Conservation (phyloP, 73 alveolate species). For the Chromera velia region DNA sequence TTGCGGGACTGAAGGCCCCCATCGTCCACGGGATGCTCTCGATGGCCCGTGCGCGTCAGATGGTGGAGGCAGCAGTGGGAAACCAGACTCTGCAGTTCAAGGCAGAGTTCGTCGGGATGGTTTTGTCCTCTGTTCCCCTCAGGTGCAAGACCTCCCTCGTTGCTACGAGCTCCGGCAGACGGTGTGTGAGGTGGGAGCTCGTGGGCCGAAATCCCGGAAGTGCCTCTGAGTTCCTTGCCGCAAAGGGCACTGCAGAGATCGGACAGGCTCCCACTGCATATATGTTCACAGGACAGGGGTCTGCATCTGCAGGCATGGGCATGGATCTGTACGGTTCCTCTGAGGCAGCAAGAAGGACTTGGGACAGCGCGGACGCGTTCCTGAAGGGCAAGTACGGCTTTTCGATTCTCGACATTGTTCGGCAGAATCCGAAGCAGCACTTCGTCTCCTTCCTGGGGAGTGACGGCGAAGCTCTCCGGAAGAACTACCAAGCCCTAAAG, state of each 20-base stretch:
- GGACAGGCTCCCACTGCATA: not conserved
- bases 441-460: not conserved
- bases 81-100: not conserved
- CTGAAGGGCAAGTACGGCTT: not conserved
- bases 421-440: not conserved
- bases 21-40: not conserved
- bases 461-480: not conserved
- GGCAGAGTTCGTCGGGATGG: not conserved
- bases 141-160: not conserved
- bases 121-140: no score
- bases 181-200: not conserved
- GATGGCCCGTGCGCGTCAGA: not conserved
- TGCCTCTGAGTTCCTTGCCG: not conserved
- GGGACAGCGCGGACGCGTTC: not conserved
- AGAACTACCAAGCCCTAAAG: not conserved
- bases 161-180: not conserved
- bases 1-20: not conserved
- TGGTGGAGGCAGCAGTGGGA: not conserved
- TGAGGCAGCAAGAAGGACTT: not conserved
- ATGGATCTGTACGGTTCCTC: not conserved
- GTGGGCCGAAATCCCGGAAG: not conserved
- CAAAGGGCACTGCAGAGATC: not conserved
- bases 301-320: not conserved
- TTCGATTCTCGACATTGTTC: not conserved
- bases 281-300: not conserved